A percentile compares a stretch with the other conserved stretches of the same genome.
phyloP scores from a whole-genome alignment of 2,329 filamentous ascomycete species.

The Pseudocercospora vitis region DNA sequence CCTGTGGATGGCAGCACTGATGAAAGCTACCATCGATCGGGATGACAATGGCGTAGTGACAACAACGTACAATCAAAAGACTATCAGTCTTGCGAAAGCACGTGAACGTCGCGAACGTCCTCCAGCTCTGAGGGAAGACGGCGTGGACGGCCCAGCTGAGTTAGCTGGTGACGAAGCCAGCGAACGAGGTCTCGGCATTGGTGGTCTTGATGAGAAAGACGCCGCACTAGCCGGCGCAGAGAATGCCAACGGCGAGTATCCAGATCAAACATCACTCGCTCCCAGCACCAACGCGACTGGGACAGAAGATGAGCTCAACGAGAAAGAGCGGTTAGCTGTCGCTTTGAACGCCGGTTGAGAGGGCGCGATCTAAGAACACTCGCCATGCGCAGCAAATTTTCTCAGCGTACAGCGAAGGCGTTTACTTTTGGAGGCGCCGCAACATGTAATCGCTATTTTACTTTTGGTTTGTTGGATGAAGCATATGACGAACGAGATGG shows the following conservation, averaged over 20 bases:
- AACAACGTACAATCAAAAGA: constrained; percentile 95
- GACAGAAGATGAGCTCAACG: constrained; percentile 14
- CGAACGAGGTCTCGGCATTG: constrained; percentile 31
- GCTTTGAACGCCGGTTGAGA: constrained; percentile 14
- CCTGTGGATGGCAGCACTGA: constrained; percentile 95
- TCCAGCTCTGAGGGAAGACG: constrained; percentile 72
- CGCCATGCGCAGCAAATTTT: not conserved
- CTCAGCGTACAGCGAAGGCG: constrained; percentile 14
- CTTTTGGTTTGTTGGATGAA: not conserved
- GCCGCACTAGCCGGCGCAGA: constrained; percentile 23
- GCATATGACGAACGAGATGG: constrained; percentile 8
- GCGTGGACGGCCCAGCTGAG: constrained; percentile 32
- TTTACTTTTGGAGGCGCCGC: constrained; percentile 5
- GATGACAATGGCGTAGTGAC: constrained; percentile 73
- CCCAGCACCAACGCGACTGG: constrained; percentile 14
- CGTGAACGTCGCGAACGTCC: constrained; percentile 84
- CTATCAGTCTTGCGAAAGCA: constrained; percentile 87
- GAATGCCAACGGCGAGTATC: not conserved
- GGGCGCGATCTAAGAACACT: not conserved
- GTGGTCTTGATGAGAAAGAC: constrained; percentile 24
- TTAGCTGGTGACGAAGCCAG: constrained; percentile 17
- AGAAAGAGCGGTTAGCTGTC: constrained; percentile 11
- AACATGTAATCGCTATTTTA: constrained; percentile 1
- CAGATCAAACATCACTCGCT: constrained; percentile 10
- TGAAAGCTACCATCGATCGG: constrained; percentile 98